These are phyloP conservation scores for Blastobotrys mokoenaii DNA, from an alignment of 805 yeast species.

Conservation along the genomic window DNA sequence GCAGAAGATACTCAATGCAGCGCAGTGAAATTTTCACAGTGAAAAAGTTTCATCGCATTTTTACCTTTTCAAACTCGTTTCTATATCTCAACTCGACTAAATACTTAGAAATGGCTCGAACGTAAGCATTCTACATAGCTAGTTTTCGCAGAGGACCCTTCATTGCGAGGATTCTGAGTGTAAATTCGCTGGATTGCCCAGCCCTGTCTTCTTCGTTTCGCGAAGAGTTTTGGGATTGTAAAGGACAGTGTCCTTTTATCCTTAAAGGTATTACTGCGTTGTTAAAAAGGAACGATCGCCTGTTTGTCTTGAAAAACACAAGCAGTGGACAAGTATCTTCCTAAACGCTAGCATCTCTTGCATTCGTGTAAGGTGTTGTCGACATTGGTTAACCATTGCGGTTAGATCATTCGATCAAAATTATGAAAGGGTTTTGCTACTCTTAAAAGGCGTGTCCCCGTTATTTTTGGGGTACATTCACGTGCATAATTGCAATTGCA, in stretches of 20 bases:
- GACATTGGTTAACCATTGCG: not conserved
- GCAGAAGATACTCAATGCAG: too few species aligned
- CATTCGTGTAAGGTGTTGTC: not conserved
- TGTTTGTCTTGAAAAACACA: not conserved
- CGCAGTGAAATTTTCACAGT: too few species aligned
- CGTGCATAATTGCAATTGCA: too few species aligned
- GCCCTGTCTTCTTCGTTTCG: conserved; percentile 7
- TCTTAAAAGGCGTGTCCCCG: too few species aligned
- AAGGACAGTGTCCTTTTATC: not conserved
- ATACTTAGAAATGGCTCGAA: conserved; percentile 2
- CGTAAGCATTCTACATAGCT: not conserved
- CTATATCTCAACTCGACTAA: not conserved
- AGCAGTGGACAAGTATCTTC: not conserved
- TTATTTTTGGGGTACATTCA: too few species aligned
- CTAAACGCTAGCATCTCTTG: not conserved
- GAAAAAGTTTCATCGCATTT: not conserved
- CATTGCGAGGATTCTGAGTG: not conserved
- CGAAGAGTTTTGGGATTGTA: conserved; percentile 6
- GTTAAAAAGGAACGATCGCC: not conserved
- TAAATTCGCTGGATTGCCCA: conserved; percentile 1
- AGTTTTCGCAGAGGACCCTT: not conserved
- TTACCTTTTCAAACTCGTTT: not conserved
- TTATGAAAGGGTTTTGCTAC: not conserved
- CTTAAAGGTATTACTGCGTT: not conserved
- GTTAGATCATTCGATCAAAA: not conserved